phyloP scores from a whole-genome alignment of 495 filamentous ascomycete genomes.

The Durotheca rogersii region DNA sequence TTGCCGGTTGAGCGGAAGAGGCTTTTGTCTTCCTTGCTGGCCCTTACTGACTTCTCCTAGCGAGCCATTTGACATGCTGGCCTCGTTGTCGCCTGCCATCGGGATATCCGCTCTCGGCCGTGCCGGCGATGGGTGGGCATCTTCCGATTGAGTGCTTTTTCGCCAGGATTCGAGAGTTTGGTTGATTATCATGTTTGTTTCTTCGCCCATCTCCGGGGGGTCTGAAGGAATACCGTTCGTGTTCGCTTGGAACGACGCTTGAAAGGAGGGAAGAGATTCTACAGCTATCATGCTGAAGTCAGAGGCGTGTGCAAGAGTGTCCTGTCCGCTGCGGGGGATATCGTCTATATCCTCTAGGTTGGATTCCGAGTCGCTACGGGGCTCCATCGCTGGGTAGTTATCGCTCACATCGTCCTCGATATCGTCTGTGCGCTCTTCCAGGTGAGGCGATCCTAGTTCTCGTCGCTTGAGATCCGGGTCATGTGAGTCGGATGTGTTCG shows the following conservation, averaged over 20 bases:
- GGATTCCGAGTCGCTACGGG: conserved; percentile 32
- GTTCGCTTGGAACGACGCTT: conserved; percentile 35
- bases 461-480: background rate
- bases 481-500: conserved; percentile 10
- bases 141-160: conserved; percentile 34
- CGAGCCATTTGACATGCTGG: conserved; percentile 9
- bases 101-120: conserved; percentile 1
- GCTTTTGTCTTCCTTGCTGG: conserved; percentile 17
- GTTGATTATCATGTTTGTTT: conserved; percentile 47
- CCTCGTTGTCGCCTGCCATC: conserved; percentile 14
- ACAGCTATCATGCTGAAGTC: conserved; percentile 55
- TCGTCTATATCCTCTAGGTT: conserved; percentile 18
- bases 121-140: background rate
- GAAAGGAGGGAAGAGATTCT: conserved; percentile 46
- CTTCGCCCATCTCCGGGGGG: conserved; percentile 44
- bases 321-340: conserved; percentile 30
- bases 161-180: conserved; percentile 45
- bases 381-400: conserved; percentile 26
- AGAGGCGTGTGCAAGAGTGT: conserved; percentile 47
- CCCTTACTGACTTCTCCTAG: conserved; percentile 6
- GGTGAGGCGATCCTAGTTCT: conserved; percentile 11
- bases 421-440: conserved; percentile 15
- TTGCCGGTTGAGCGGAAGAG: conserved; percentile 23
- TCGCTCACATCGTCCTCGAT: conserved; percentile 14
- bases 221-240: conserved; percentile 34